Evolutionary conservation across 345 rosid genomes (phyloP).

Genomic region (Clarkia xantiana): DNA sequence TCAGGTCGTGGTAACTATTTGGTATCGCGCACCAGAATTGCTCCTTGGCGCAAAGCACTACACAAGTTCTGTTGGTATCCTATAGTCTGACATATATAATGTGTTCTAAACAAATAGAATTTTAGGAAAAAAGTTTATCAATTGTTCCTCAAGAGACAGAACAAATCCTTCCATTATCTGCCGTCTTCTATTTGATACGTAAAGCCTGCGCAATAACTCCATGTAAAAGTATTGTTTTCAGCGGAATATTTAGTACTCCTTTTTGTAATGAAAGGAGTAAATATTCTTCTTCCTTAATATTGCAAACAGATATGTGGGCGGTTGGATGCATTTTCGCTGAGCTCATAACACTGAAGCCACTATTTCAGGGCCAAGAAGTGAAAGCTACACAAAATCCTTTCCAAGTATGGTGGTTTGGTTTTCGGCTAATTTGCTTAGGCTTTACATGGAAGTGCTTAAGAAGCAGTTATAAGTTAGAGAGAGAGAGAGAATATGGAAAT

Average conservation of each 20-base stretch:
- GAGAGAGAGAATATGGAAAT: no score
- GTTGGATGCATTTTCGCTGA: conserved; percentile 98
- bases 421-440: not conserved
- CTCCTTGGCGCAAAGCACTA: conserved; percentile 98
- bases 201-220: no score
- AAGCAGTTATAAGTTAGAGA: not conserved
- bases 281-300: conserved; percentile 8
- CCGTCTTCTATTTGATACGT: no score
- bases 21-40: conserved; percentile 99
- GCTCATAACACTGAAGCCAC: conserved; percentile 85
- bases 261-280: not conserved
- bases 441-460: not conserved
- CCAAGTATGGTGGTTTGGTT: conserved; percentile 16
- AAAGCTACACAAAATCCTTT: conserved; percentile 75
- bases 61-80: conserved; percentile 70
- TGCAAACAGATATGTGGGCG: conserved; percentile 70
- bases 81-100: not conserved
- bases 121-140: not conserved
- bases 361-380: conserved; percentile 94
- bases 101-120: not conserved
- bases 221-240: no score
- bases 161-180: no score
- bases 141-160: not conserved
- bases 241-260: not conserved
- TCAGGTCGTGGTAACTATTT: conserved; percentile 79